Evolutionary conservation across 345 rosid species (phyloP), one percentile per base, ranked within the genome.

Genomic region (Linum trigynum): DNA sequence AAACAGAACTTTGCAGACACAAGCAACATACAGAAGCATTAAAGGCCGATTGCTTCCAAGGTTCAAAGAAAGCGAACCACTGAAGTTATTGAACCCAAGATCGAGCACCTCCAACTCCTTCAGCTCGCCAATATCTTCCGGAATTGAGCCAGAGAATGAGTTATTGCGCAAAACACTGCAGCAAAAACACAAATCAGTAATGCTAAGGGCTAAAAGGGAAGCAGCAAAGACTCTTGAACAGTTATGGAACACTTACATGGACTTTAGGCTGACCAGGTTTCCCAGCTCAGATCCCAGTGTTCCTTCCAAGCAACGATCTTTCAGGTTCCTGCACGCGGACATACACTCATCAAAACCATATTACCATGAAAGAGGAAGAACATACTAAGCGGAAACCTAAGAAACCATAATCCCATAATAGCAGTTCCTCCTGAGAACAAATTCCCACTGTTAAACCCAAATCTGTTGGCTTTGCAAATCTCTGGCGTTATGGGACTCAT

Each of bases 1-100:
- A 37, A 14, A 65, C 53, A 48, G 53, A 65, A 37, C 8, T 9
- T 32, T 2, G 17, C 42, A 9, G 62, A 23, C 38, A 40, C 40
- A 3, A 42, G 39, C 55, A 3, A 66, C 63, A 10, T 39, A 66
- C 69, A 66, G 69, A 50, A 57, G 39, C 36, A 15, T 58, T 40
- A 41, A 6, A 2, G 69, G 32, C 39, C 6, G 39, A 66, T 42
- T 40, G 14, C 35, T 42, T 9, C 63, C 55, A 57, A 66, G 55
- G 35, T 57, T 50, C 32, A 53, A 39, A 55, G 69, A 55, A 35
- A 66, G 69, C 10, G 62, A 61, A 7, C 69, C 69, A 41, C 53
- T 66, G 62, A 66, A 66, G 37, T 66, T 66, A 40, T 66, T 66
- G 63, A 38, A 66, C 36, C 69, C 69, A 10, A 66, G 60, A 66